Evolutionary conservation across 495 filamentous ascomycete genomes (phyloP), one percentile per base, ranked within the genome.

Genomic region (Xylaria curta): DNA sequence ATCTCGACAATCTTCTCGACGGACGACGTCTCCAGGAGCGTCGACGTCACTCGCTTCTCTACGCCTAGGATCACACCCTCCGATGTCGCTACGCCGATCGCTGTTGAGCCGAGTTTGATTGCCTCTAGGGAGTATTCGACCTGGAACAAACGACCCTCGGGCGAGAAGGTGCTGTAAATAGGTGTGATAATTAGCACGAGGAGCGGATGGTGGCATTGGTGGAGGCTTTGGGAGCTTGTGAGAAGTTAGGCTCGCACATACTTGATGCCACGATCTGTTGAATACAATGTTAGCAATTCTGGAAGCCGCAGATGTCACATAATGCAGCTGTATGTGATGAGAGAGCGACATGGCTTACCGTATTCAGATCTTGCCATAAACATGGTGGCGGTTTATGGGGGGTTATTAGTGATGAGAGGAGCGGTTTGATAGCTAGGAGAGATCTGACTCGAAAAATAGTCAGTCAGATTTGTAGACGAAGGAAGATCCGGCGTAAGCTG

Each of bases 311-410:
- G 38, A 38, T 26, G 7, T 15, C 49, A 56, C 6, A 60, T 21
- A 15, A 60, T 38, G 51, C 3, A 44, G 62, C 60, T 28, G 46
- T 31, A 24, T 24, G 3, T 40, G 46, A 24, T 26, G 44, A 59
- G 62, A 21, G 67, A 53, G 64, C 9, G 5, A 28, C 66, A 71
- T 38, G 66, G 69, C 83, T 74, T 76, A 97, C 96, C 96, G 86
- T 99, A 99, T 96, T 99, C 96, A 82, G 95, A 98, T 82, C 97
- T 92, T 86, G 96, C 96, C 87, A 99, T 98, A 90, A 99, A 99
- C 96, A 98, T 98, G 75, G 85, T 95, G 90, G 76, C 72, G 79
- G 80, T 79, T 72, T 81, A 79, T 61, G 70, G 70, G 54, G 76
- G 65, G 62, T 40, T 63, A 62, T n/a, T 40, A 63, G 36, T 49